Conservation (phyloP, 352 stramenopile species). For the Pythium folliculosum region DNA sequence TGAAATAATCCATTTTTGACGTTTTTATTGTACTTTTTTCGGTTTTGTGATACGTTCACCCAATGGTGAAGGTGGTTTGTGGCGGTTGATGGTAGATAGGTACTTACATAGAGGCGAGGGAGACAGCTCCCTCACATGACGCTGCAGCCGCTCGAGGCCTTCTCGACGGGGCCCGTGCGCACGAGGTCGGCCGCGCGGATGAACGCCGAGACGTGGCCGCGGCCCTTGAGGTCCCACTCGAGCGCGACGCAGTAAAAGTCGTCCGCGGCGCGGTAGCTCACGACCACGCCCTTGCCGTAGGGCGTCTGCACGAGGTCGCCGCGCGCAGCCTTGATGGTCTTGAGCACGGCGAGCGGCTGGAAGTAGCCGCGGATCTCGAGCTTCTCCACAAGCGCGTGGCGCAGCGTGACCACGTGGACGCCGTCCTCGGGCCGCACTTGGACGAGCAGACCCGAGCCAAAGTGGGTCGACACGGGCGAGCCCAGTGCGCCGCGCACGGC, state of each 20-base stretch:
- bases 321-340: slow-evolving; percentile 65
- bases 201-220: slow-evolving; percentile 61
- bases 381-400: slow-evolving; percentile 47
- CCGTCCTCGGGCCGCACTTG: slow-evolving; percentile 62
- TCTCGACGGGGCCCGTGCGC: slow-evolving; percentile 57
- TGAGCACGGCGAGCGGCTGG: slow-evolving; percentile 52
- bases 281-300: slow-evolving; percentile 71
- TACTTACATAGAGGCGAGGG: background rate
- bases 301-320: slow-evolving; percentile 81
- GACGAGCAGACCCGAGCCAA: slow-evolving; percentile 63
- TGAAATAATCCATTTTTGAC: too few species aligned
- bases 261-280: slow-evolving; percentile 60
- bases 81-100: background rate
- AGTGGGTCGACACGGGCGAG: slow-evolving; percentile 64
- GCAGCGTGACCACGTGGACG: slow-evolving; percentile 69
- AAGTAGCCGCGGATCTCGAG: slow-evolving; percentile 62
- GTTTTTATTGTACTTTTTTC: slow-evolving; percentile 15
- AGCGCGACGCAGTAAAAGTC: slow-evolving; percentile 72
- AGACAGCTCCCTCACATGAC: slow-evolving; percentile 59
- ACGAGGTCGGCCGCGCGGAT: slow-evolving; percentile 60
- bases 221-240: slow-evolving; percentile 59
- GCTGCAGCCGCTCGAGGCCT: slow-evolving; percentile 53
- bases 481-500: slow-evolving; percentile 59
- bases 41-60: background rate
- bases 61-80: background rate